phyloP scores from a whole-genome alignment of 2,329 filamentous ascomycete genomes.

The Diaporthe aspalathi region DNA sequence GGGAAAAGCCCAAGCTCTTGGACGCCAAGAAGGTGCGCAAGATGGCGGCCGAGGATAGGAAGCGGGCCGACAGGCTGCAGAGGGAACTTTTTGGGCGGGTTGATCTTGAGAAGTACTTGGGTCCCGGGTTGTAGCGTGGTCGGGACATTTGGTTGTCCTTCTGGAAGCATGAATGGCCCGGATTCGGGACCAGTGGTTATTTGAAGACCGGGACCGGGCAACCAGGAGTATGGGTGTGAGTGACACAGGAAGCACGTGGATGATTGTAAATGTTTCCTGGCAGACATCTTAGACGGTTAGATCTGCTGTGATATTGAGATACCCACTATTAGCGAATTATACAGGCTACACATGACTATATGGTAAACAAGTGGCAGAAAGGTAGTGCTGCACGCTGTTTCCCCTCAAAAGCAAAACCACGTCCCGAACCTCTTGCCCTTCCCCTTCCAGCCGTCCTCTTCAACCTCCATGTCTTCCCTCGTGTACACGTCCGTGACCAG shows the following conservation, averaged over 20 bases:
- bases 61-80: conserved; percentile 71
- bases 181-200: background rate
- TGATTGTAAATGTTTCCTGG: background rate
- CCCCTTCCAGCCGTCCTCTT: conserved; percentile 28
- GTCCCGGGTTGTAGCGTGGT: conserved; percentile 46
- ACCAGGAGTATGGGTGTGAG: background rate
- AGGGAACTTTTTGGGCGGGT: conserved; percentile 79
- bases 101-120: conserved; percentile 81
- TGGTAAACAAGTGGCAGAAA: background rate
- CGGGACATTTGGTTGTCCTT: background rate
- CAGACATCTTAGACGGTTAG: conserved; percentile 4
- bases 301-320: conserved; percentile 10
- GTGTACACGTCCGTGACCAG: conserved; percentile 43
- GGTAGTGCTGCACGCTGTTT: background rate
- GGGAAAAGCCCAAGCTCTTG: conserved; percentile 61
- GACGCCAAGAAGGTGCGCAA: conserved; percentile 78
- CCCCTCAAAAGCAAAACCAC: conserved; percentile 32
- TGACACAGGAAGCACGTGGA: background rate
- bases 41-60: conserved; percentile 70
- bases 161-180: background rate
- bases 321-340: conserved; percentile 27
- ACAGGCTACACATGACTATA: background rate
- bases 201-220: background rate
- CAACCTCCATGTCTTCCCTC: conserved; percentile 35
- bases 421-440: conserved; percentile 19